These are phyloP conservation scores for Suillus alpinus DNA, from an alignment of 768 basidiomycete species.

Conservation along the genomic window DNA sequence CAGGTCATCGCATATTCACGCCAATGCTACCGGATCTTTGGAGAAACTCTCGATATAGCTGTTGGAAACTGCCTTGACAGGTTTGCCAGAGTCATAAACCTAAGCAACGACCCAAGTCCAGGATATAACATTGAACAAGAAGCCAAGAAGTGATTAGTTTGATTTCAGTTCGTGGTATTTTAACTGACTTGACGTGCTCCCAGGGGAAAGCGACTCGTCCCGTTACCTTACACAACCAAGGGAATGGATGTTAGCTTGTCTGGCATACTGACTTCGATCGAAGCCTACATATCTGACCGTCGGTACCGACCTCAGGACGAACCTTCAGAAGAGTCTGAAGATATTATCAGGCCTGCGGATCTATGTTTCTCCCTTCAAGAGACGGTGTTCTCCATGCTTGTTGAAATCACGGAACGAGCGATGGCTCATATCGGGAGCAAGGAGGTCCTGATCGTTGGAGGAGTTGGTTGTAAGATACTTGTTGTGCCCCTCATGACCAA, in stretches of 20 bases:
- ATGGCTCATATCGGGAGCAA: slow-evolving; percentile 98
- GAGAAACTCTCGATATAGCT: slow-evolving; percentile 98
- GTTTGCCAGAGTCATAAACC: slow-evolving; percentile 90
- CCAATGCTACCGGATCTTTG: slow-evolving; percentile 97
- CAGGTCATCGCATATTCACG: slow-evolving; percentile 99
- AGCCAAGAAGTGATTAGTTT: slow-evolving; percentile 69
- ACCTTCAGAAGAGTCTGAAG: slow-evolving; percentile 40
- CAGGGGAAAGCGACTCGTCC: slow-evolving; percentile 81
- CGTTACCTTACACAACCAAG: slow-evolving; percentile 93
- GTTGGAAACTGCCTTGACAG: slow-evolving; percentile 98
- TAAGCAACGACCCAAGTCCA: slow-evolving; percentile 94
- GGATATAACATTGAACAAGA: slow-evolving; percentile 97
- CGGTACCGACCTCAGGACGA: slow-evolving; percentile 60
- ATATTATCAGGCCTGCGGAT: slow-evolving; percentile 91
- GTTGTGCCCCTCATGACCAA: neutral
- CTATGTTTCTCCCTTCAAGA: slow-evolving; percentile 97
- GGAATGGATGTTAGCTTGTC: slow-evolving; percentile 98
- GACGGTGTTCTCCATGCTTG: slow-evolving; percentile 96
- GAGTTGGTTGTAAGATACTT: slow-evolving; percentile 88
- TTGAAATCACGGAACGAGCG: slow-evolving; percentile 97
- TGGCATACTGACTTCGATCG: slow-evolving; percentile 86
- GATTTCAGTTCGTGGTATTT: slow-evolving; percentile 2
- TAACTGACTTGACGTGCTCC: slow-evolving; percentile 2
- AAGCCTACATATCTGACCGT: slow-evolving; percentile 85
- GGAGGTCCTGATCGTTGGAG: slow-evolving; percentile 96